Evolutionary conservation across 2,329 filamentous ascomycete genomes (phyloP), one percentile per base, ranked within the genome.

Genomic region (Cryphonectria japonica): DNA sequence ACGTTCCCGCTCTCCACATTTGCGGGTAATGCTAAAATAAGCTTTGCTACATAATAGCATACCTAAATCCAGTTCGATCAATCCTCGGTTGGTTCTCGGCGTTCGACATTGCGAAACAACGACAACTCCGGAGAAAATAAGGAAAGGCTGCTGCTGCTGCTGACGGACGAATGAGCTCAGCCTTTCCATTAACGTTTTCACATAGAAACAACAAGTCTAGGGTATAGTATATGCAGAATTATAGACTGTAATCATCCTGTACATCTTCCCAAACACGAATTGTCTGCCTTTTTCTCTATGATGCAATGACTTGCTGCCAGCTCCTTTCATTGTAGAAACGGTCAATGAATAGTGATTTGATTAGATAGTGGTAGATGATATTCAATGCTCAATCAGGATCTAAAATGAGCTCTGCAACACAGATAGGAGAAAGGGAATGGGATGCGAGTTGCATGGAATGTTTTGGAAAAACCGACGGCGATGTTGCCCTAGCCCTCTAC

Each of bases 81-180:
- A 19, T 59, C 54, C 26, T 59, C 54, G 54, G 54, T 59, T 29
- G 29, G 54, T 32, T 59, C 26, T 59, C 54, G 54, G 54, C 54
- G 34, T 59, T 59, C 54, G 29, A 29, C 13, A 57, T 26, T 26
- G 52, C 26, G 52, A 57, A 57, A 57, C n/a, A 57, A 57, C 26
- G 52, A 57, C n/a, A 0, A 26, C 3, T 9, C 26, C 52, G 52
- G n/a, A 16, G 52, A 57, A 29, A 57, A 16, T 6, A 29, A 57
- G 52, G n/a, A n/a, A 29, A 57, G 46, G 46, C 26, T 57, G 52
- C 52, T 29, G 26, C n/a, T 57, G 52, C 52, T 29, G 26, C n/a
- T 29, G 22, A 11, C 11, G 37, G 11, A 13, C 11, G 37, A 29
- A 14, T 13, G 52, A n/a, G n/a, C 26, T 29, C 52, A 57, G 52